Conservation (phyloP, 345 rosid species). For the Fremontodendron californicum region DNA sequence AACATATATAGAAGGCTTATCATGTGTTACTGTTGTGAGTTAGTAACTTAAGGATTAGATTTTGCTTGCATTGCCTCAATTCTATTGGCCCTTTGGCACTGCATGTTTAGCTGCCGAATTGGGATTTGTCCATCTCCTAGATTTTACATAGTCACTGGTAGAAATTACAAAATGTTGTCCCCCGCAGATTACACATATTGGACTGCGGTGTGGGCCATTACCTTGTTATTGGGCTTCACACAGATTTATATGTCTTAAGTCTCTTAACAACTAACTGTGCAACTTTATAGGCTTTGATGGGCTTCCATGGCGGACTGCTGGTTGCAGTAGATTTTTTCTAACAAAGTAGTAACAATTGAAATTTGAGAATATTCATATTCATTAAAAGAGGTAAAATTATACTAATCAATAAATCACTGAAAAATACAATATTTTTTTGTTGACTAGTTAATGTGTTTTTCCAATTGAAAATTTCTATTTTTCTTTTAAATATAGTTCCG, state of each 20-base stretch:
- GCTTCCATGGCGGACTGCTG: background rate
- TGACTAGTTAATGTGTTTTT: too few relatives aligned
- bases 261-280: too few relatives aligned
- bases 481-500: too few relatives aligned
- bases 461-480: too few relatives aligned
- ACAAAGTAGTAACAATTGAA: background rate
- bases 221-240: background rate
- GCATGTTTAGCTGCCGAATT: background rate
- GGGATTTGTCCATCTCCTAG: background rate
- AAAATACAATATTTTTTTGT: too few relatives aligned
- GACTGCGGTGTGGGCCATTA: background rate
- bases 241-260: too few relatives aligned
- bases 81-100: background rate
- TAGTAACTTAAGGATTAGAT: background rate
- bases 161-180: too few relatives aligned
- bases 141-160: too few relatives aligned
- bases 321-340: too few relatives aligned
- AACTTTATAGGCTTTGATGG: background rate
- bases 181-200: background rate
- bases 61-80: background rate
- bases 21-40: background rate
- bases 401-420: too few relatives aligned
- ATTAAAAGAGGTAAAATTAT: too few relatives aligned
- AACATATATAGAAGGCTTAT: background rate
- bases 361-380: too few relatives aligned